Base-by-base conservation (phyloP, 352 stramenopile genomes). In the Phytophthora palmivora region DNA sequence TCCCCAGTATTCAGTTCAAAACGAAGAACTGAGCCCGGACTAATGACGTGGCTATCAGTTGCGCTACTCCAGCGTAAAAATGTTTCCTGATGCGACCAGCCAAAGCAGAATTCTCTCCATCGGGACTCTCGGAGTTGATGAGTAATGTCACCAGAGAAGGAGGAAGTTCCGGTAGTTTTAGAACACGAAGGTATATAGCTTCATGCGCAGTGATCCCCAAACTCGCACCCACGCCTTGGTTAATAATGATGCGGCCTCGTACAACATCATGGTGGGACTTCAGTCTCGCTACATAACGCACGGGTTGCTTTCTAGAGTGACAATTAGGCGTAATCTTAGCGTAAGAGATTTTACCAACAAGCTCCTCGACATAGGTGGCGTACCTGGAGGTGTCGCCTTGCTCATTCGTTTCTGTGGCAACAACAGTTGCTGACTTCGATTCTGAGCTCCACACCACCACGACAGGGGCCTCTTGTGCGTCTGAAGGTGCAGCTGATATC, bases 111-210 rank as follows among this genome's bases (percentile, higher is more conserved):
- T 37, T 37, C 37, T 32, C 36, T 16, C 36, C 55, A 14, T 66
- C 48, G 4, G 22, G 37, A 6, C 16, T 10, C 36, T 74, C 53
- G 2, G 43, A 19, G n/a, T 50, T 55, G 12, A 74, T 63, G 24
- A 54, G 63, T 32, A 87, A 47, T 1, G 54, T 69, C 32, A 84
- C 49, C 18, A 46, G 63, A 36, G 63, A 48, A 24, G 73, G 70
- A 14, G 64, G 59, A 4, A 82, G 58, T 22, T 82, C 71, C 3
- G 82, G 82, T 14, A 88, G 55, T 16, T 72, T 80, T 11, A 89
- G 43, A n/a, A 91, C 77, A 19, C 82, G 78, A 4, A 89, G 47
- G 15, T 76, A 72, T 1, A 91, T 21, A 2, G 37, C 37, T 6
- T 65, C 62, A 52, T 50, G 62, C 1, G 47, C 26, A 14, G 50